phyloP scores from a whole-genome alignment of 306 rosid species.

The Cicer yamashitae region DNA sequence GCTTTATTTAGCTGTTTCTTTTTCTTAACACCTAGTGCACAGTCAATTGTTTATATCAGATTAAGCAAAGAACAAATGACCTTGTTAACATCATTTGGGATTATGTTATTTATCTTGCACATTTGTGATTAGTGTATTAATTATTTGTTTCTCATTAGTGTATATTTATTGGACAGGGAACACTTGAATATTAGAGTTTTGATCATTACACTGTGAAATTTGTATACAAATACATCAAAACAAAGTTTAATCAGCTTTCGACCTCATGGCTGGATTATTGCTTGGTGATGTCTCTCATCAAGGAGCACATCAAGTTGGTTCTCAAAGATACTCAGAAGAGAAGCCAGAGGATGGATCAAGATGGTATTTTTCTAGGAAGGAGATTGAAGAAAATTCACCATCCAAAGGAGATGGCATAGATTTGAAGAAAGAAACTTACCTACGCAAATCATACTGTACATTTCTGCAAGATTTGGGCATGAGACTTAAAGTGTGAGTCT shows the following conservation, averaged over 20 bases:
- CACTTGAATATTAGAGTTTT: slow-evolving; percentile 18
- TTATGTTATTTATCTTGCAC: neutral
- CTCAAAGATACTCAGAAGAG: slow-evolving; percentile 53
- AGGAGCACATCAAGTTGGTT: slow-evolving; percentile 51
- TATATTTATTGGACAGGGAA: slow-evolving; percentile 47
- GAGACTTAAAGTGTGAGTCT: slow-evolving; percentile 96
- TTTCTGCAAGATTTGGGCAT: slow-evolving; percentile 94
- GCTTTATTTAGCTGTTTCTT: neutral
- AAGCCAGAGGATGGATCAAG: slow-evolving; percentile 57
- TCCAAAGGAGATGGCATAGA: slow-evolving; percentile 88
- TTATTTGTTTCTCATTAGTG: slow-evolving; percentile 42
- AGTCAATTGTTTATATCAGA: neutral
- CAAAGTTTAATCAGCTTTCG: slow-evolving; percentile 38
- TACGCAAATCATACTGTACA: slow-evolving; percentile 94
- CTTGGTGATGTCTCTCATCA: slow-evolving; percentile 53
- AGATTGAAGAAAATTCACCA: slow-evolving; percentile 91
- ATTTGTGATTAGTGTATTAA: slow-evolving; percentile 16
- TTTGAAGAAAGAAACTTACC: slow-evolving; percentile 87
- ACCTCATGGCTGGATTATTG: slow-evolving; percentile 57
- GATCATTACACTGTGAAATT: slow-evolving; percentile 25
- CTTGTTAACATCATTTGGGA: neutral
- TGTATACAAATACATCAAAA: slow-evolving; percentile 36
- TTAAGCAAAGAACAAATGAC: neutral
- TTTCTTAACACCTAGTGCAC: too few species aligned
- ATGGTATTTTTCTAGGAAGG: slow-evolving; percentile 91